phyloP scores from a whole-genome alignment of 306 rosid species.

The Ormosia semicastrata region DNA sequence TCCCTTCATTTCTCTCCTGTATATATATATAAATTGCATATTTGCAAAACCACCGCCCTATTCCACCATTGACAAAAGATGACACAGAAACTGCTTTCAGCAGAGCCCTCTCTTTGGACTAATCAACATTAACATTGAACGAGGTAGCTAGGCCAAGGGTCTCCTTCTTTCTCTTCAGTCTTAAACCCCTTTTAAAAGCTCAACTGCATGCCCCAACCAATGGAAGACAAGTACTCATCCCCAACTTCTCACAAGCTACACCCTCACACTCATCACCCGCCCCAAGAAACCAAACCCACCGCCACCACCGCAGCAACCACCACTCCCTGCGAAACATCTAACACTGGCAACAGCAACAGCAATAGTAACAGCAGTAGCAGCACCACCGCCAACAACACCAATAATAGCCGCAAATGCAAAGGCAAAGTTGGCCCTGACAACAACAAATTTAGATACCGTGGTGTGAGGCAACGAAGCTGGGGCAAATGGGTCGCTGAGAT shows the following conservation, averaged over 20 bases:
- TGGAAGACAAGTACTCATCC: conserved; percentile 44
- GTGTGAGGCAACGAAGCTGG: conserved; percentile 95
- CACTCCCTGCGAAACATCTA: conserved; percentile 27
- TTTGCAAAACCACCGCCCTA: conserved; percentile 67
- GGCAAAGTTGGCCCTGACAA: conserved; percentile 98
- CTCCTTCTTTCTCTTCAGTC: conserved; percentile 33
- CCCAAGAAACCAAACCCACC: conserved; percentile 34
- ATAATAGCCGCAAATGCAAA: conserved; percentile 35
- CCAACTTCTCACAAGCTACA: not conserved
- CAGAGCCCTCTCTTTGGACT: conserved; percentile 32
- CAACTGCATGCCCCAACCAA: conserved; percentile 31
- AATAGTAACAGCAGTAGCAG: not conserved
- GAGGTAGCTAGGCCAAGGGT: conserved; percentile 41
- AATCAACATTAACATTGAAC: conserved; percentile 65
- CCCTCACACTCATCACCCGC: conserved; percentile 13
- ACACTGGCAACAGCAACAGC: not conserved
- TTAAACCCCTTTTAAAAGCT: conserved; percentile 15
- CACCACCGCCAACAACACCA: not conserved
- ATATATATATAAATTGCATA: conserved; percentile 10
- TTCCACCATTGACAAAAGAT: conserved; percentile 67
- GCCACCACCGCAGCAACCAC: conserved; percentile 31
- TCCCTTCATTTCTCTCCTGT: conserved; percentile 17
- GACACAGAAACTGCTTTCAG: conserved; percentile 35
- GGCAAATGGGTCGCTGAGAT: conserved; percentile 99
- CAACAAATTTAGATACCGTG: conserved; percentile 86